These are phyloP conservation scores for Leccinum solheimii DNA, from an alignment of 1,284 basidiomycete species.

Conservation along the genomic window DNA sequence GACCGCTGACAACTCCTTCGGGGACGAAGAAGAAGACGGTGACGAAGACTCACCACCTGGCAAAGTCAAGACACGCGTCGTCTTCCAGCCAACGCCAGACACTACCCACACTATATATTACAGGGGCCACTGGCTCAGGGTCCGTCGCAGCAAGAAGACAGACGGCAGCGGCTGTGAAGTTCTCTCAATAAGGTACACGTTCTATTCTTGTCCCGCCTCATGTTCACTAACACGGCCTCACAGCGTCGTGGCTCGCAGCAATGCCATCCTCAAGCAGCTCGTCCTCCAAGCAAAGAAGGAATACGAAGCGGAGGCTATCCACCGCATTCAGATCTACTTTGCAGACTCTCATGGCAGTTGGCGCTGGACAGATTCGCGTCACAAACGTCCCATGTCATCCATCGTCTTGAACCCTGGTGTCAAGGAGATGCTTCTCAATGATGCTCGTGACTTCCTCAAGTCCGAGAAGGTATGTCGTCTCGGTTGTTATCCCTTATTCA, in stretches of 20 bases:
- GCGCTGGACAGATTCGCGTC: conserved; percentile 80
- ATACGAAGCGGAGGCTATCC: conserved; percentile 79
- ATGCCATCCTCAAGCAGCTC: conserved; percentile 79
- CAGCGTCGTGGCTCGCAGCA: conserved; percentile 73
- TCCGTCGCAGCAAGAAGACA: conserved; percentile 63
- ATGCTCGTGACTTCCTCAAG: conserved; percentile 78
- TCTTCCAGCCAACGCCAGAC: conserved; percentile 82
- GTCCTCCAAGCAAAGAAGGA: conserved; percentile 85
- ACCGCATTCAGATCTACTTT: conserved; percentile 82
- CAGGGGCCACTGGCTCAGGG: conserved; percentile 76
- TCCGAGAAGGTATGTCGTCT: conserved; percentile 62
- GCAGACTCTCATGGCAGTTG: conserved; percentile 83
- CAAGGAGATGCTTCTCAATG: conserved; percentile 79
- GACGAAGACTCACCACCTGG: conserved; percentile 58
- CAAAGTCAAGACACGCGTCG: conserved; percentile 72
- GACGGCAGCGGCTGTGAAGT: conserved; percentile 68
- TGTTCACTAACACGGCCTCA: conserved; percentile 14
- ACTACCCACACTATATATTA: conserved; percentile 84
- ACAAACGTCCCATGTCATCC: conserved; percentile 76
- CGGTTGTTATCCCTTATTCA: conserved; percentile 11
- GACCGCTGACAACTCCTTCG: conserved; percentile 57
- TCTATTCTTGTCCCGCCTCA: conserved; percentile 21
- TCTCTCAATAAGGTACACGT: conserved; percentile 63
- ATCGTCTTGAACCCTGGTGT: conserved; percentile 81
- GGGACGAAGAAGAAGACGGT: conserved; percentile 58